phyloP scores from a whole-genome alignment of 768 basidiomycete species.

The Lyophyllum decastes region DNA sequence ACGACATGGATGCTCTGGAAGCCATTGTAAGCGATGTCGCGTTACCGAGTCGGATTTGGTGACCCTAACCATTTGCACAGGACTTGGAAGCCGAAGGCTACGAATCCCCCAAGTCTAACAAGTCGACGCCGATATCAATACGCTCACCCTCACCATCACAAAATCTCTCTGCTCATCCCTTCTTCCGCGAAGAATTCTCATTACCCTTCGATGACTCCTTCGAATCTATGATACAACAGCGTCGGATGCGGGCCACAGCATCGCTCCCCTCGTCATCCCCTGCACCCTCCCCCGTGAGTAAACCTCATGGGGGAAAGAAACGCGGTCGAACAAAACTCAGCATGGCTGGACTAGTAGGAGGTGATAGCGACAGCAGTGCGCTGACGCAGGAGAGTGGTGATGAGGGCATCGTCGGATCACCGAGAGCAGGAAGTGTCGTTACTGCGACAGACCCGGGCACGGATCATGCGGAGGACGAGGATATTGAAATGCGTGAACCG shows the following conservation, averaged over 20 bases:
- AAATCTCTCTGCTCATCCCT: conserved; percentile 69
- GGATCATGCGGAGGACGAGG: conserved; percentile 71
- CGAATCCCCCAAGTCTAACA: conserved; percentile 42
- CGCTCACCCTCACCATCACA: conserved; percentile 71
- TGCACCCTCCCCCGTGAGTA: conserved; percentile 40
- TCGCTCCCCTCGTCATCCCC: conserved; percentile 68
- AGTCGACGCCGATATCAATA: conserved; percentile 48
- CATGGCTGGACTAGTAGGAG: conserved; percentile 74
- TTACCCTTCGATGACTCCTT: conserved; percentile 61
- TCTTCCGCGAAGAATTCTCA: conserved; percentile 70
- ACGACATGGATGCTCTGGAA: conserved; percentile 77
- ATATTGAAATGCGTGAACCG: conserved; percentile 56
- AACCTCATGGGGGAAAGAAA: conserved; percentile 33
- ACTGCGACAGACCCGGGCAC: conserved; percentile 75
- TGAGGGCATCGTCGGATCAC: conserved; percentile 60
- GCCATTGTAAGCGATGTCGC: conserved; percentile 50
- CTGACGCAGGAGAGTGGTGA: conserved; percentile 83
- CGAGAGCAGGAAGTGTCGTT: conserved; percentile 58
- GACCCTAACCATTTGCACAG: conserved; percentile 25
- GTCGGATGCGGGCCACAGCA: conserved; percentile 64
- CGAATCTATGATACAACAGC: conserved; percentile 59
- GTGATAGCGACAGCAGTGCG: conserved; percentile 85
- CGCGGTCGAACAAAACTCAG: conserved; percentile 56
- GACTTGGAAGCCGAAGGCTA: conserved; percentile 45
- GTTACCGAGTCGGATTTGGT: conserved; percentile 5